Evolutionary conservation across 2,329 filamentous ascomycete genomes (phyloP).

Genomic region (Clarireedia paspali): DNA sequence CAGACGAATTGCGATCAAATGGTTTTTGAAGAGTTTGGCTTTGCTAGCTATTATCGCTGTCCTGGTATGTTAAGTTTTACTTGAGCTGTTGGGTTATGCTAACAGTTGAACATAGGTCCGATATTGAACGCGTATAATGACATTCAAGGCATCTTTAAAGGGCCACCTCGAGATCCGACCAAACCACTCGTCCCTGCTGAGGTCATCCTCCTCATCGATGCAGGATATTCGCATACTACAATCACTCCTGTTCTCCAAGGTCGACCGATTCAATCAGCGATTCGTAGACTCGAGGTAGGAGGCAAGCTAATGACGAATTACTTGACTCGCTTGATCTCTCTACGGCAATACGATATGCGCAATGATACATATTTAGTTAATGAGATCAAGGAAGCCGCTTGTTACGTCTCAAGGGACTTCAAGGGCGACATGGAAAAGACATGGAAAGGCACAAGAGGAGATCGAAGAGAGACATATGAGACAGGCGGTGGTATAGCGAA

Average conservation of each 20-base stretch:
- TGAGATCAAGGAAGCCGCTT: conserved; percentile 87
- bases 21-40: conserved; percentile 95
- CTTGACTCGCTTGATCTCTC: conserved; percentile 78
- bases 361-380: conserved; percentile 92
- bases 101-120: conserved; percentile 43
- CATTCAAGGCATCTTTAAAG: conserved; percentile 60
- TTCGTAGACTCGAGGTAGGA: conserved; percentile 81
- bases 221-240: conserved; percentile 88
- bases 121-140: conserved; percentile 79
- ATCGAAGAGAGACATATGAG: conserved; percentile 42
- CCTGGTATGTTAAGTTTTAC: conserved; percentile 43
- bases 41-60: conserved; percentile 74
- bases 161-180: conserved; percentile 41
- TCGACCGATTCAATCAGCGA: conserved; percentile 68
- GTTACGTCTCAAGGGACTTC: conserved; percentile 77
- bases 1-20: conserved; percentile 93
- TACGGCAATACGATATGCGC: conserved; percentile 91
- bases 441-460: conserved; percentile 69
- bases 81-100: conserved; percentile 1
- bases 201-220: conserved; percentile 81
- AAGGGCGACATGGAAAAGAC: conserved; percentile 67
- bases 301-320: conserved; percentile 93
- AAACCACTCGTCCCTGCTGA: conserved; percentile 55
- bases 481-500: conserved; percentile 57
- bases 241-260: conserved; percentile 80